Conservation (phyloP, 345 rosid genomes). For the Populus nigra region DNA sequence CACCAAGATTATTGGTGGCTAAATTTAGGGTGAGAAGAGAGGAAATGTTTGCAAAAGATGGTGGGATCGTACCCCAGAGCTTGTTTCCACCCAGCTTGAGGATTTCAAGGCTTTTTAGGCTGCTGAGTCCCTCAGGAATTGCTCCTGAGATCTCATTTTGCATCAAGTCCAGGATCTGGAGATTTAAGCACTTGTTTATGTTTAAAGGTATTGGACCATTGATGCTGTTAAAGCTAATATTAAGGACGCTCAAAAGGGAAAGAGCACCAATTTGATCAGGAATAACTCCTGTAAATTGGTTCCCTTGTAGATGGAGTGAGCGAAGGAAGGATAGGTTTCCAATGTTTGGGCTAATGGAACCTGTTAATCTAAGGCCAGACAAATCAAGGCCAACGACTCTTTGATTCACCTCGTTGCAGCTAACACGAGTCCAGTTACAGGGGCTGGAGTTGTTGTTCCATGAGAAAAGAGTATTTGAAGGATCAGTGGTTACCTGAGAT, state of each 20-base stretch:
- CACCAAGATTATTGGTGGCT: neutral
- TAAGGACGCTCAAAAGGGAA: neutral
- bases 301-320: slow-evolving; percentile 2
- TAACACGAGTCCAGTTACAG: slow-evolving; percentile 9
- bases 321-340: slow-evolving; percentile 9
- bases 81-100: neutral
- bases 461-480: neutral
- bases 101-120: neutral
- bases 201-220: neutral
- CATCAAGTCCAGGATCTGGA: slow-evolving; percentile 35
- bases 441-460: slow-evolving; percentile 1
- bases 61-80: neutral
- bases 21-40: neutral
- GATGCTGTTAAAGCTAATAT: neutral
- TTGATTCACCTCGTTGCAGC: neutral
- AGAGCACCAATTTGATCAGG: slow-evolving; percentile 1
- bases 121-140: slow-evolving; percentile 17
- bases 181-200: neutral
- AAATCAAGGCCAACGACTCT: slow-evolving; percentile 4
- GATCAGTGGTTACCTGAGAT: neutral
- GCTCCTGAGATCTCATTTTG: slow-evolving; percentile 36
- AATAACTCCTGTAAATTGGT: neutral
- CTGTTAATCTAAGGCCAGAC: neutral
- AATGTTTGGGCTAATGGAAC: slow-evolving; percentile 6
- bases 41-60: neutral